Percentiles rank a stretch among this genome's conserved stretches.
phyloP scores from a whole-genome alignment of 306 rosid species.

The Trifolium pratense region DNA sequence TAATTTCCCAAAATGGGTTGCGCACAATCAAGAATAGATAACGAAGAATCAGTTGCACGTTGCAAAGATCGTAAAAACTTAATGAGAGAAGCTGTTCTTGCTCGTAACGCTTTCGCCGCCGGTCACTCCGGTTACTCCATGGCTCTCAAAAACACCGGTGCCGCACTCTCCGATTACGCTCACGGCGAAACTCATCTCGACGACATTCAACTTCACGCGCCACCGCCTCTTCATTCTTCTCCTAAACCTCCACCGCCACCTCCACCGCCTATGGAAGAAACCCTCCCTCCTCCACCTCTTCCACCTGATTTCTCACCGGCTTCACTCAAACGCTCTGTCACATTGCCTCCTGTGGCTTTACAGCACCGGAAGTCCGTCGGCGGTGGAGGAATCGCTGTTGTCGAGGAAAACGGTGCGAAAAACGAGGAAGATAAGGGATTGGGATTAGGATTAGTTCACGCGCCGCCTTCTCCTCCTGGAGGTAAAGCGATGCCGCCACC shows the following conservation, averaged over 20 bases:
- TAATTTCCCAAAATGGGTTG: slow-evolving; percentile 64
- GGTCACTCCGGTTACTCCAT: slow-evolving; percentile 78
- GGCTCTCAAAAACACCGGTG: slow-evolving; percentile 80
- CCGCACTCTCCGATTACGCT: slow-evolving; percentile 80
- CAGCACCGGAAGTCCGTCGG: slow-evolving; percentile 25
- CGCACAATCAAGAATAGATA: slow-evolving; percentile 82
- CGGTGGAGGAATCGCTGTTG: slow-evolving; percentile 49
- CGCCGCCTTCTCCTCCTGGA: slow-evolving; percentile 41
- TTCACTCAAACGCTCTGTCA: slow-evolving; percentile 64
- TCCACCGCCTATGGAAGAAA: slow-evolving; percentile 51
- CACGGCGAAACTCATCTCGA: slow-evolving; percentile 68
- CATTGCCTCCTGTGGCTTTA: slow-evolving; percentile 68
- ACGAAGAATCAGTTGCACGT: slow-evolving; percentile 80
- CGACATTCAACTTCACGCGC: slow-evolving; percentile 39
- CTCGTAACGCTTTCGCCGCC: slow-evolving; percentile 84
- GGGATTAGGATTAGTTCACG: slow-evolving; percentile 35
- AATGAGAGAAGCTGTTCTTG: slow-evolving; percentile 75
- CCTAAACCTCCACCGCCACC: slow-evolving; percentile 70
- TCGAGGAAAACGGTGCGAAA: slow-evolving; percentile 45
- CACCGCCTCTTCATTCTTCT: slow-evolving; percentile 53
- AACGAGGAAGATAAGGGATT: slow-evolving; percentile 33
- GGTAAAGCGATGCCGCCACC: slow-evolving; percentile 62
- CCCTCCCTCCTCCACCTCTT: slow-evolving; percentile 73
- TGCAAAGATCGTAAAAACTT: slow-evolving; percentile 73
- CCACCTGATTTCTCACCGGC: slow-evolving; percentile 67